These are phyloP conservation scores for Fraxinus excelsior DNA, from an alignment of 257 asterid species.

Conservation along the genomic window DNA sequence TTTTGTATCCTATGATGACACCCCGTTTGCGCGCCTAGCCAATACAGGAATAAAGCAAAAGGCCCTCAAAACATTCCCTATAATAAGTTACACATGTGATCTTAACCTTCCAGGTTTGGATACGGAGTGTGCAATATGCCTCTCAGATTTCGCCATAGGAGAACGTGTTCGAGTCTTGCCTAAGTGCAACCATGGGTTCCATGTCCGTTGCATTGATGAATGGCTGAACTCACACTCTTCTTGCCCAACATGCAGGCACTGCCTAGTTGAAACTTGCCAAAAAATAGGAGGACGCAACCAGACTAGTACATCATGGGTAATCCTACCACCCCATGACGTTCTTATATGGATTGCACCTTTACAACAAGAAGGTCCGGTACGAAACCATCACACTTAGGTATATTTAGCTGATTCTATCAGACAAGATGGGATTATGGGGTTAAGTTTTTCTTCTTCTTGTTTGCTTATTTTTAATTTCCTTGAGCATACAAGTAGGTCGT, in stretches of 20 bases:
- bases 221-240: conserved; percentile 59
- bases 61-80: conserved; percentile 50
- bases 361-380: conserved; percentile 43
- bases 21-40: conserved; percentile 27
- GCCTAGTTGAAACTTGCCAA: conserved; percentile 47
- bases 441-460: no score
- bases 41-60: conserved; percentile 51
- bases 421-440: conserved; percentile 17
- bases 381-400: conserved; percentile 31
- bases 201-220: conserved; percentile 48
- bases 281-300: conserved; percentile 36
- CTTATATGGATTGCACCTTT: conserved; percentile 42
- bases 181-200: conserved; percentile 55
- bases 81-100: conserved; percentile 35
- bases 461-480: no score
- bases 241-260: conserved; percentile 59
- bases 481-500: no score
- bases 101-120: conserved; percentile 39
- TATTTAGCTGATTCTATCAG: conserved; percentile 23
- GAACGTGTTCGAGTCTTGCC: conserved; percentile 52
- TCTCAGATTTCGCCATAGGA: conserved; percentile 40
- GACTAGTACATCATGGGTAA: conserved; percentile 7
- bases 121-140: conserved; percentile 52
- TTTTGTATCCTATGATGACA: conserved; percentile 2
- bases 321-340: conserved; percentile 15